phyloP scores from a whole-genome alignment of 768 basidiomycete genomes.

The Psilocybe sp. region DNA sequence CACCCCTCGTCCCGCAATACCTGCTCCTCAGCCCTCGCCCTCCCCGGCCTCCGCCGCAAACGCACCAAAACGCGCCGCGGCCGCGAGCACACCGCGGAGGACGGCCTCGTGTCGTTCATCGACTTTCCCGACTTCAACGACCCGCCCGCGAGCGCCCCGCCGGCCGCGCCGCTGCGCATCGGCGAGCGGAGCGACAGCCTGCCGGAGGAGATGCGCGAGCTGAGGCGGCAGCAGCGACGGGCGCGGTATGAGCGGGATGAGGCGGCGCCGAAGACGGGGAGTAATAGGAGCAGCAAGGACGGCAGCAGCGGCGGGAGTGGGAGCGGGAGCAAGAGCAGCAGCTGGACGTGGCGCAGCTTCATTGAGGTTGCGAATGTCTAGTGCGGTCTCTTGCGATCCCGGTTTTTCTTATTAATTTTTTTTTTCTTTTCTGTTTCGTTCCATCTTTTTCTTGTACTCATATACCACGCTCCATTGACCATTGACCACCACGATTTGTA shows the following conservation, averaged over 20 bases:
- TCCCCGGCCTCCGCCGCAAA: slow-evolving; percentile 28
- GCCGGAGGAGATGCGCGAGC: too few species aligned
- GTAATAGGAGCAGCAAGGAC: not conserved
- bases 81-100: slow-evolving; percentile 2
- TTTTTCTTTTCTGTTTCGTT: not conserved
- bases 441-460: not conserved
- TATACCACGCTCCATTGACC: not conserved
- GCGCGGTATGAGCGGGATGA: not conserved
- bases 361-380: slow-evolving; percentile 50
- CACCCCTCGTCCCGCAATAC: too few species aligned
- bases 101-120: not conserved
- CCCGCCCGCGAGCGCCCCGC: too few species aligned
- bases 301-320: not conserved
- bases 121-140: not conserved
- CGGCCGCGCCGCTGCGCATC: too few species aligned
- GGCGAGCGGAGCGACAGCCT: too few species aligned
- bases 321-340: slow-evolving; percentile 16
- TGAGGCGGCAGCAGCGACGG: not conserved
- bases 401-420: not conserved
- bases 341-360: slow-evolving; percentile 62
- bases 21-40: too few species aligned
- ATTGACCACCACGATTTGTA: not conserved
- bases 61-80: not conserved
- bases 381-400: slow-evolving; percentile 13
- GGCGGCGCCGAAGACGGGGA: not conserved